Conservation (phyloP, 1,284 basidiomycete species). For the Pulchroboletus neoregius region DNA sequence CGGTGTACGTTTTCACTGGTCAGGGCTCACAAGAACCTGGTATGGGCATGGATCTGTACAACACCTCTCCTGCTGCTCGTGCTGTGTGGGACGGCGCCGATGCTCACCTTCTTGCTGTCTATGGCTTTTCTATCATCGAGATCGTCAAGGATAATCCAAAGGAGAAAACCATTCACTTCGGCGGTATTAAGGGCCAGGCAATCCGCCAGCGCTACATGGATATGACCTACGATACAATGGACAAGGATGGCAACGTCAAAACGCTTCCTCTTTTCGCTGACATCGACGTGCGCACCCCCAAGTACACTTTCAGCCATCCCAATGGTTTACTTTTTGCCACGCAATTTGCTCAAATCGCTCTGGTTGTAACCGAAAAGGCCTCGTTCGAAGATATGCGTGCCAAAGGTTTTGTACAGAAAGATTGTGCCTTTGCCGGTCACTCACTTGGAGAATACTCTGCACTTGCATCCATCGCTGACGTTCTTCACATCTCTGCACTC, state of each 20-base stretch:
- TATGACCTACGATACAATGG: conserved; percentile 96
- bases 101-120: conserved; percentile 86
- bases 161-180: conserved; percentile 97
- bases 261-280: conserved; percentile 93
- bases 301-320: conserved; percentile 97
- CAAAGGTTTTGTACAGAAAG: conserved; percentile 90
- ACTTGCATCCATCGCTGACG: conserved; percentile 93
- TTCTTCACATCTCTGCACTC: conserved; percentile 92
- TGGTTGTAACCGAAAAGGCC: conserved; percentile 96
- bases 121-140: conserved; percentile 97
- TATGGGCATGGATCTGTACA: conserved; percentile 99
- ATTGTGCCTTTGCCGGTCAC: conserved; percentile 95
- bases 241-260: conserved; percentile 92
- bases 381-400: conserved; percentile 98
- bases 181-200: conserved; percentile 97
- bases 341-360: conserved; percentile 97
- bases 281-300: conserved; percentile 86
- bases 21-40: conserved; percentile 98
- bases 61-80: conserved; percentile 86
- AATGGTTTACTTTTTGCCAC: conserved; percentile 95
- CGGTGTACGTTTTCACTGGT: conserved; percentile 97
- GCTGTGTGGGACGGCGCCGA: conserved; percentile 98
- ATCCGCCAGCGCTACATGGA: conserved; percentile 99
- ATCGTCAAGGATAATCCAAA: conserved; percentile 98
- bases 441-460: conserved; percentile 98